Conservation (phyloP, 148 eudicot species). For the Silene conica region DNA sequence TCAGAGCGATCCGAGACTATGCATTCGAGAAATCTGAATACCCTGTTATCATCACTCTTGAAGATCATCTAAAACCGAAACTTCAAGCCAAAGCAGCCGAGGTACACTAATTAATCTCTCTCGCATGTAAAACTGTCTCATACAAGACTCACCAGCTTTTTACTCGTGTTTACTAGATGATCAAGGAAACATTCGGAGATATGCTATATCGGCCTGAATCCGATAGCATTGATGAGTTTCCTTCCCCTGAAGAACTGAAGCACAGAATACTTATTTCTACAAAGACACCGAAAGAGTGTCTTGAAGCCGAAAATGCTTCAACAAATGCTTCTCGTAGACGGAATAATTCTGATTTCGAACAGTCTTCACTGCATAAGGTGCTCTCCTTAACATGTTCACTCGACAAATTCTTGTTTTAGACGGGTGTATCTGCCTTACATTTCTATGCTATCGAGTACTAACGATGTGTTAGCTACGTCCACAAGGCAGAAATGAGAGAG, state of each 20-base stretch:
- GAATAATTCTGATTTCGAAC: constrained; percentile 42
- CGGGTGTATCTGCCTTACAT: no score
- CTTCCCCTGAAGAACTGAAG: constrained; percentile 74
- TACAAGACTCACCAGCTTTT: not conserved
- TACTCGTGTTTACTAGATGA: constrained; percentile 46
- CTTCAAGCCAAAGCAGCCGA: constrained; percentile 85
- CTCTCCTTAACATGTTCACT: no score
- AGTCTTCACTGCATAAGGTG: constrained; percentile 23
- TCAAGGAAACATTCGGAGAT: constrained; percentile 65
- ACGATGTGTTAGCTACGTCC: no score
- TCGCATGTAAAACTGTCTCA: not conserved
- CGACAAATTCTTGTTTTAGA: no score
- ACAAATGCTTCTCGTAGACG: constrained; percentile 25
- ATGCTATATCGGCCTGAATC: constrained; percentile 52
- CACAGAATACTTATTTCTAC: constrained; percentile 69
- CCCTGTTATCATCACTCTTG: constrained; percentile 82
- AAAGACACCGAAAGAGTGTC: constrained; percentile 84
- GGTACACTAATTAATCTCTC: constrained; percentile 30
- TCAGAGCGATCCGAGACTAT: constrained; percentile 65
- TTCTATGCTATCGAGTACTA: no score
- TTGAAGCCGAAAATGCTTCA: constrained; percentile 36
- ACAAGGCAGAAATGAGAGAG: no score
- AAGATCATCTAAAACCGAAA: constrained; percentile 80
- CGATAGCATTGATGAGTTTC: constrained; percentile 49
- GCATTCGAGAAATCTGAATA: constrained; percentile 73